A percentile compares a stretch with the other conserved stretches of the same genome.
These are phyloP conservation scores for Lentinula raphanica DNA, from an alignment of 768 basidiomycete genomes.

Conservation along the genomic window DNA sequence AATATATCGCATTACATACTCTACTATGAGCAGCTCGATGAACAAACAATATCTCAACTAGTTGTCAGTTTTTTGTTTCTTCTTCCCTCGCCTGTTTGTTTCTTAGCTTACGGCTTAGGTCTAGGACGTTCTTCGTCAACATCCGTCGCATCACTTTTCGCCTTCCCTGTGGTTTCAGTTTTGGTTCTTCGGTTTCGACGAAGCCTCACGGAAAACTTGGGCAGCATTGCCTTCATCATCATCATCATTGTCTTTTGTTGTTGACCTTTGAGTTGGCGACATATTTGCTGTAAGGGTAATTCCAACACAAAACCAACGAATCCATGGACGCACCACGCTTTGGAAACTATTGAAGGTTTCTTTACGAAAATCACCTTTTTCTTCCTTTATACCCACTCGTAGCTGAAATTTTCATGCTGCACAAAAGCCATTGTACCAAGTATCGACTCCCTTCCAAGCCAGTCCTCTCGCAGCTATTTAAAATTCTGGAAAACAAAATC, in stretches of 20 bases:
- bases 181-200: constrained; percentile 46
- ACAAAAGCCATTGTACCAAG: constrained; percentile 81
- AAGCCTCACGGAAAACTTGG: constrained; percentile 83
- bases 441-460: constrained; percentile 87
- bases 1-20: neutral
- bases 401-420: constrained; percentile 93
- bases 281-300: constrained; percentile 71
- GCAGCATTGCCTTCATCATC: constrained; percentile 85
- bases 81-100: constrained; percentile 47
- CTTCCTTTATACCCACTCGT: constrained; percentile 62
- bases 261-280: constrained; percentile 98
- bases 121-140: constrained; percentile 35
- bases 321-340: constrained; percentile 60
- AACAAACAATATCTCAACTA: constrained; percentile 15
- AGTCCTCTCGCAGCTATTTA: constrained; percentile 87
- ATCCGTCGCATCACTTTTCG: constrained; percentile 47
- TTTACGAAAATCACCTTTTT: constrained; percentile 47
- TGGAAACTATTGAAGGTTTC: constrained; percentile 93
- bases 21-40: neutral
- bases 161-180: constrained; percentile 27
- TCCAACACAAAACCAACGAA: constrained; percentile 56
- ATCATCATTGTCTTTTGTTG: constrained; percentile 63
- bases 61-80: constrained; percentile 61
- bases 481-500: constrained; percentile 49
- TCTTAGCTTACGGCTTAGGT: constrained; percentile 41